Evolutionary conservation across 176 grass and related monocot genomes (phyloP).

Genomic region (Oryza nivara): DNA sequence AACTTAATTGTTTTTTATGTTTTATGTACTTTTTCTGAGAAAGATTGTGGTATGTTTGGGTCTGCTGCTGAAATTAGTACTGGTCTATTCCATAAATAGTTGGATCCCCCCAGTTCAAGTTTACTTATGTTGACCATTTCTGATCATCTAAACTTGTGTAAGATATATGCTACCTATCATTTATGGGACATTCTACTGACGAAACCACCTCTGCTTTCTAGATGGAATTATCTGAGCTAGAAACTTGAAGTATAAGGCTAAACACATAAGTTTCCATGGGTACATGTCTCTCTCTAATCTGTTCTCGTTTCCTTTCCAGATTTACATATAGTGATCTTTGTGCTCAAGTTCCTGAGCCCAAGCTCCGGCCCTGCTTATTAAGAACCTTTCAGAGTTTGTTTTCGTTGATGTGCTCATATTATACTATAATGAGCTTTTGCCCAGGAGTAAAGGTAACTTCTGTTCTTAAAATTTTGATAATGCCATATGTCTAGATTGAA

Average conservation of each 20-base stretch:
- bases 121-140: not conserved
- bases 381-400: constrained; percentile 87
- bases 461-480: constrained; percentile 29
- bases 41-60: constrained; percentile 7
- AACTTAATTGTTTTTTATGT: constrained; percentile 8
- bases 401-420: constrained; percentile 90
- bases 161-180: not conserved
- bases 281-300: constrained; percentile 9
- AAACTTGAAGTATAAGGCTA: constrained; percentile 11
- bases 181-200: constrained; percentile 17
- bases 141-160: constrained; percentile 22
- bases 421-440: constrained; percentile 85
- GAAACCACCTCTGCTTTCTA: not conserved
- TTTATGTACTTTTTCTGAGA: constrained; percentile 21
- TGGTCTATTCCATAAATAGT: constrained; percentile 7
- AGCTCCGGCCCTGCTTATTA: constrained; percentile 90
- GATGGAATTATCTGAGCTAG: constrained; percentile 12
- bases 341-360: constrained; percentile 89
- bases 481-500: constrained; percentile 8
- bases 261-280: constrained; percentile 24
- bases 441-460: constrained; percentile 67
- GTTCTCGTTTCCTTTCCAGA: constrained; percentile 66
- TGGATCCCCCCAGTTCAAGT: constrained; percentile 15
- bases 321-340: constrained; percentile 99
- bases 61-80: not conserved